phyloP scores from a whole-genome alignment of 176 grass and related monocot genomes.

The Lolium rigidum region DNA sequence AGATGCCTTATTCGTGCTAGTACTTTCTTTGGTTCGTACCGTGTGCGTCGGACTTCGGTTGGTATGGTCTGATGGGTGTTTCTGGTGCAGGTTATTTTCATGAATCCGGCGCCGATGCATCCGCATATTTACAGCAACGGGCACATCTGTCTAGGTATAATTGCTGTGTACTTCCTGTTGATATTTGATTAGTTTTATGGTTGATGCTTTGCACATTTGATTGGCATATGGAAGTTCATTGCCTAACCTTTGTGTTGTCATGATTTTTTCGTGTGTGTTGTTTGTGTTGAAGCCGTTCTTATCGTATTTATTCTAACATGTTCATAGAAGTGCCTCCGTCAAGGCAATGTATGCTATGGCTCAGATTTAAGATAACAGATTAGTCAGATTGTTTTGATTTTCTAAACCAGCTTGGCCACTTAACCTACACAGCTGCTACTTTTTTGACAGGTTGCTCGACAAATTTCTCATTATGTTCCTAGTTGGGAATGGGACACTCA shows the following conservation, averaged over 20 bases:
- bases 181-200: background rate
- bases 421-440: background rate
- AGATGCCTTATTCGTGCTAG: background rate
- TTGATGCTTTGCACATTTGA: slow-evolving; percentile 12
- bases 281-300: background rate
- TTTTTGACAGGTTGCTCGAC: slow-evolving; percentile 12
- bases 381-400: background rate
- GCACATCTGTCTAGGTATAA: slow-evolving; percentile 93
- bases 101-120: slow-evolving; percentile 85
- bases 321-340: background rate
- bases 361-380: slow-evolving; percentile 9
- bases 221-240: background rate
- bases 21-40: background rate
- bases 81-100: slow-evolving; percentile 78
- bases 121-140: slow-evolving; percentile 96
- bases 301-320: background rate
- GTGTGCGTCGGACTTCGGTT: background rate
- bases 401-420: background rate
- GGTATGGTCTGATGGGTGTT: slow-evolving; percentile 17
- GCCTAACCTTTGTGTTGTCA: background rate
- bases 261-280: too few relatives aligned
- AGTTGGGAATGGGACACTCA: slow-evolving; percentile 7
- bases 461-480: slow-evolving; percentile 31
- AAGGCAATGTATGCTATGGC: background rate
- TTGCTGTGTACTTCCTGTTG: background rate